A percentile compares a stretch with the other conserved stretches of the same genome.
Conservation (phyloP, 768 basidiomycete species). For the Amanita pseudoporphyria region DNA sequence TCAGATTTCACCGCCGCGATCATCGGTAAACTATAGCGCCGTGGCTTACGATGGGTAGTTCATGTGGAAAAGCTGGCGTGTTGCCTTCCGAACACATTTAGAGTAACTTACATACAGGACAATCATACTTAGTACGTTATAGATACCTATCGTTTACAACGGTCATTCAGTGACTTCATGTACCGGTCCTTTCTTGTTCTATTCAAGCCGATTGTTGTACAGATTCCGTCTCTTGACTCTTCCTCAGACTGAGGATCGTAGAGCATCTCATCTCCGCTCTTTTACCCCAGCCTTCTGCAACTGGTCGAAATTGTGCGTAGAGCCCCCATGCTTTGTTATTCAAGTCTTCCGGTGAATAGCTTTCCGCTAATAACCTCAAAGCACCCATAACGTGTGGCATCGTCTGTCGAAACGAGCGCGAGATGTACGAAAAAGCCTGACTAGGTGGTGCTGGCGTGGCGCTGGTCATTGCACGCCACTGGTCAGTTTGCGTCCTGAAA, state of each 20-base stretch:
- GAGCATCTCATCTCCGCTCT: constrained; percentile 64
- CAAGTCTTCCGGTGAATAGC: constrained; percentile 47
- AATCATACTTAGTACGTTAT: not conserved
- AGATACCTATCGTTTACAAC: not conserved
- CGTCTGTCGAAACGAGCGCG: constrained; percentile 70
- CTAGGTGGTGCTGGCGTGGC: constrained; percentile 62
- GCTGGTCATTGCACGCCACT: constrained; percentile 79
- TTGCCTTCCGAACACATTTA: constrained; percentile 5
- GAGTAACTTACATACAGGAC: not conserved
- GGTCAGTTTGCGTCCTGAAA: constrained; percentile 53
- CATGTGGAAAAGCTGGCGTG: not conserved
- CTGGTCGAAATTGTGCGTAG: constrained; percentile 84
- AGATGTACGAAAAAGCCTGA: constrained; percentile 78
- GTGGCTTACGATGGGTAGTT: too few relatives aligned
- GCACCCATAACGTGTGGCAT: constrained; percentile 72
- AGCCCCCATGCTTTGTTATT: constrained; percentile 64
- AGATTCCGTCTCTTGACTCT: constrained; percentile 8
- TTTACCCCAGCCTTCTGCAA: constrained; percentile 77
- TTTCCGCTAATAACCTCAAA: constrained; percentile 55
- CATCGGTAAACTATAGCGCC: constrained; percentile 61
- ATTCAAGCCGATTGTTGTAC: not conserved
- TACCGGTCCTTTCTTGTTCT: not conserved
- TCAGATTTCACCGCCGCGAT: constrained; percentile 92
- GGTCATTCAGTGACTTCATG: not conserved
- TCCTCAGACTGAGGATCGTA: constrained; percentile 54